phyloP scores from a whole-genome alignment of 495 filamentous ascomycete genomes.

The Aspergillus indologenus region DNA sequence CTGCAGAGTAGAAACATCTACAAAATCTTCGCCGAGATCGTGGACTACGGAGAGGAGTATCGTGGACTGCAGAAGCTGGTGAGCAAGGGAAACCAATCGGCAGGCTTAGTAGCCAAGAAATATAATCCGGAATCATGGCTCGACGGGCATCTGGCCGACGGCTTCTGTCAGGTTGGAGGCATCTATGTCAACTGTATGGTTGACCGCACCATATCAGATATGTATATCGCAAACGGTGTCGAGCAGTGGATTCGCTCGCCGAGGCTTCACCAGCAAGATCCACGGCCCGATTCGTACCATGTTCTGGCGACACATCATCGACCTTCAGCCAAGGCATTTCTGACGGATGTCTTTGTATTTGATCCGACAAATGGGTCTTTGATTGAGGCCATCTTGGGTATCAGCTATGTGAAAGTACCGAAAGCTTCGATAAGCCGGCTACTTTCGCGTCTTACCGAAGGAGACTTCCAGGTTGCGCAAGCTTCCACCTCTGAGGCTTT shows the following conservation, averaged over 20 bases:
- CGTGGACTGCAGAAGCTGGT: slow-evolving; percentile 44
- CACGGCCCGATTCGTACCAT: slow-evolving; percentile 35
- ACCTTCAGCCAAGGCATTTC: slow-evolving; percentile 29
- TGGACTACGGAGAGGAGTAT: slow-evolving; percentile 42
- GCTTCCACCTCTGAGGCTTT: background rate
- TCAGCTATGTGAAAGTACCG: slow-evolving; percentile 40
- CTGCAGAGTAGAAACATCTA: slow-evolving; percentile 47
- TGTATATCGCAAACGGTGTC: slow-evolving; percentile 45
- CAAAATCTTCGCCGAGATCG: slow-evolving; percentile 36
- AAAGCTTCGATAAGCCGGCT: slow-evolving; percentile 43
- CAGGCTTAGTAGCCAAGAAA: slow-evolving; percentile 36
- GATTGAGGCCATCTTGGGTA: slow-evolving; percentile 46
- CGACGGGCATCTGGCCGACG: slow-evolving; percentile 31
- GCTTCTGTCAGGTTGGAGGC: slow-evolving; percentile 46
- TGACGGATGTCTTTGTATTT: slow-evolving; percentile 51
- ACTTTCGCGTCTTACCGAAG: slow-evolving; percentile 5
- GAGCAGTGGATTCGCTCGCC: slow-evolving; percentile 46
- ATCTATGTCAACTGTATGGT: slow-evolving; percentile 52
- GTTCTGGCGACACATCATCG: slow-evolving; percentile 38
- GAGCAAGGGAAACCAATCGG: slow-evolving; percentile 32
- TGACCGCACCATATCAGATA: slow-evolving; percentile 31
- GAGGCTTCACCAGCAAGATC: slow-evolving; percentile 16
- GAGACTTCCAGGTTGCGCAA: background rate
- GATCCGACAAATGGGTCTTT: slow-evolving; percentile 36
- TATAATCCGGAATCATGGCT: slow-evolving; percentile 35